These are phyloP conservation scores for Ophiostoma novo-ulmi DNA, from an alignment of 2,329 filamentous ascomycete genomes.

Conservation along the genomic window DNA sequence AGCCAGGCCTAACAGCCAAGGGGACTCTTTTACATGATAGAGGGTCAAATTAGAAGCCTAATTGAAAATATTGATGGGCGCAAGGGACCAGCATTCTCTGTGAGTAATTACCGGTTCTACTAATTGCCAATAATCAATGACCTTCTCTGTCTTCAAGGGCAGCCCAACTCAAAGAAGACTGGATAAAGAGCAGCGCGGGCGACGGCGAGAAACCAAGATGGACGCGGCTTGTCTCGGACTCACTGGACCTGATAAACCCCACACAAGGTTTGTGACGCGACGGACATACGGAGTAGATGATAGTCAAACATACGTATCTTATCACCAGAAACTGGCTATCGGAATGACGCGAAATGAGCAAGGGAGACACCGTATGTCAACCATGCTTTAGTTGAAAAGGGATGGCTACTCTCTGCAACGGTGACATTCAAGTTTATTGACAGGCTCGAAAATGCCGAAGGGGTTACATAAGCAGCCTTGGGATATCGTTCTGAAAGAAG, in stretches of 20 bases:
- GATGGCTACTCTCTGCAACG: neutral
- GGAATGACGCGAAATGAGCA: neutral
- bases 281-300: neutral
- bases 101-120: neutral
- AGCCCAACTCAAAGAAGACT: neutral
- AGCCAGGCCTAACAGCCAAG: neutral
- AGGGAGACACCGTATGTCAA: neutral
- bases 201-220: neutral
- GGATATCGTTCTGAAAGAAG: neutral
- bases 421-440: neutral
- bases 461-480: neutral
- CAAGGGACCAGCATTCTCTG: neutral
- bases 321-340: neutral
- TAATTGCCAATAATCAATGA: neutral
- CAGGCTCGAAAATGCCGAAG: neutral
- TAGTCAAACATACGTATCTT: neutral
- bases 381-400: neutral
- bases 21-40: neutral
- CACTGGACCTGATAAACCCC: neutral
- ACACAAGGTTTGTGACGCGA: neutral
- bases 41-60: neutral
- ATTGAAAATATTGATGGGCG: neutral
- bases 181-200: neutral
- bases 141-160: neutral
- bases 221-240: constrained; percentile 6